Evolutionary conservation across 1,284 basidiomycete species (phyloP).

Genomic region (Melampsora americana): DNA sequence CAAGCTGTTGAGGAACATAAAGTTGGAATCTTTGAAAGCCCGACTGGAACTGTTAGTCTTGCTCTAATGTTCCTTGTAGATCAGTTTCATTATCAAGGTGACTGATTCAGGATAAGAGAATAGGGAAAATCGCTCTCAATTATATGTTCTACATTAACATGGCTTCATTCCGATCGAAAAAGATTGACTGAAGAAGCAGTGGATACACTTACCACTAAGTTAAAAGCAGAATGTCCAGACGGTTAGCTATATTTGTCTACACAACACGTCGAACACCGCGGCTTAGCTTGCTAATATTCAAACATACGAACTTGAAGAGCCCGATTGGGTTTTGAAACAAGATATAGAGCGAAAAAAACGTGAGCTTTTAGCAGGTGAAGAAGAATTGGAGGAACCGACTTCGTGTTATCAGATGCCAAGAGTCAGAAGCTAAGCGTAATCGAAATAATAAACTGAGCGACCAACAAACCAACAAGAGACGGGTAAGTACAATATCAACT

Average conservation of each 20-base stretch:
- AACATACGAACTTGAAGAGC: constrained; percentile 49
- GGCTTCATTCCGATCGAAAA: constrained; percentile 51
- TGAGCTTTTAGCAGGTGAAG: constrained; percentile 51
- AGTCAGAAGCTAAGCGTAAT: constrained; percentile 45
- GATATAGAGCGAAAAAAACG: constrained; percentile 51
- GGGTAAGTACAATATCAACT: constrained; percentile 22
- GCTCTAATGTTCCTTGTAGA: constrained; percentile 59
- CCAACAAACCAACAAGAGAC: constrained; percentile 9
- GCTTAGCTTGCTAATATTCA: constrained; percentile 1
- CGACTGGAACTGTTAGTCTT: constrained; percentile 56
- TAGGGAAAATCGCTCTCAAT: constrained; percentile 56
- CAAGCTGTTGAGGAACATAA: constrained; percentile 68
- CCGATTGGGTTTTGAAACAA: constrained; percentile 56
- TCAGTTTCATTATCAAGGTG: constrained; percentile 59
- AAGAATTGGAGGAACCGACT: constrained; percentile 53
- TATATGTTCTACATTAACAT: constrained; percentile 55
- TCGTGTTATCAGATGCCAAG: constrained; percentile 45
- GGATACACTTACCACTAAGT: constrained; percentile 45
- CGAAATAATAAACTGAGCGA: background rate
- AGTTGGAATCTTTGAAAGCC: constrained; percentile 66
- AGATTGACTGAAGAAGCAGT: constrained; percentile 46
- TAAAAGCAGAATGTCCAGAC: constrained; percentile 34
- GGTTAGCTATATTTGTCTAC: constrained; percentile 19
- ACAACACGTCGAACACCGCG: background rate
- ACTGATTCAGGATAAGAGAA: constrained; percentile 18